Evolutionary conservation across 2,329 filamentous ascomycete species (phyloP), one percentile per base, ranked within the genome.

Genomic region (Colletotrichum aenigma): DNA sequence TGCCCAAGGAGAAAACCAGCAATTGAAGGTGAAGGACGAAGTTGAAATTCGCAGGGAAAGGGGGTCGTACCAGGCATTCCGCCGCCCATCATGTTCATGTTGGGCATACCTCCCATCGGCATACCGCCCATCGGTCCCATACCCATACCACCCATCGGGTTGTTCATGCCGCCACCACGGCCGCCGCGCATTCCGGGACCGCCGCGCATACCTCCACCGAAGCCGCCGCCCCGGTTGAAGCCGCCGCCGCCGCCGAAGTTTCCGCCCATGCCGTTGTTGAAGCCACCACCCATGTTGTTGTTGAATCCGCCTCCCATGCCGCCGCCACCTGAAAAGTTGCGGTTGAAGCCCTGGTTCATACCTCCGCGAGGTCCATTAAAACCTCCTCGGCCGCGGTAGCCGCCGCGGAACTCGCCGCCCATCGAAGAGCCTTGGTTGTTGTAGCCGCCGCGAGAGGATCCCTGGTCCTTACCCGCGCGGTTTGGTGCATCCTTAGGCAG

Each of bases 401-500:
- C 90, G 66, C 66, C 89, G 38, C 87, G 85, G 82, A 87, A 89
- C 75, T 87, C 90, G 66, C 71, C 66, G 55, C 83, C 84, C 76
- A 87, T 86, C 74, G 84, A 87, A 83, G 81, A 84, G 79, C 82
- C 80, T 76, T 87, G 81, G 72, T 89, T 87, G 67, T 89, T 89
- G 83, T 89, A 91, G 70, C 88, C 86, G 64, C 88, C 82, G 36
- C 86, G 83, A 71, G 87, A 83, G 34, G 91, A 89, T 69, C 92
- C 92, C 58, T 88, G 87, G 58, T 93, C 91, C 81, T 95, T 93
- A 48, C 89, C 93, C 74, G 88, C 89, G 32, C 94, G 91, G 79
- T 91, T 90, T 0, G 95, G 95, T 1, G 94, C 93, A 82, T 98
- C 96, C 86, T 98, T 98, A 21, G 96, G 96, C 6, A 97, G 87